A percentile compares a stretch with the other conserved stretches of the same genome.
Evolutionary conservation across 2,329 filamentous ascomycete species (phyloP).

Genomic region (Monilinia fructicola): DNA sequence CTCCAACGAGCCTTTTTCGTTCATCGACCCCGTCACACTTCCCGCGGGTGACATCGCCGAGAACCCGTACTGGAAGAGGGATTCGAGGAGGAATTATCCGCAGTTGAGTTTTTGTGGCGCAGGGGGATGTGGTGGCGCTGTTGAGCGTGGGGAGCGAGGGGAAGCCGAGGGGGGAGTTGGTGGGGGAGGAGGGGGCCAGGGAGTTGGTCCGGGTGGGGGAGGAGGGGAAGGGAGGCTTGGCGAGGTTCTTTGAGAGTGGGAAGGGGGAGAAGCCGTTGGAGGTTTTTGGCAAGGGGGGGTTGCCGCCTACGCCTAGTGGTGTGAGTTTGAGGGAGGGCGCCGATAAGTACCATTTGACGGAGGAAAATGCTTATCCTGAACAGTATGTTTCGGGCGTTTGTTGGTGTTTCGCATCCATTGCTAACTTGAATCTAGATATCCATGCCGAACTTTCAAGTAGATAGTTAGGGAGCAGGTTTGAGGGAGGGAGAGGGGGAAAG

Average conservation of each 20-base stretch:
- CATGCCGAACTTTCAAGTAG: constrained; percentile 27
- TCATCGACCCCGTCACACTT: constrained; percentile 79
- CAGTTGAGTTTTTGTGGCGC: constrained; percentile 74
- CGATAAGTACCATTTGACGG: constrained; percentile 65
- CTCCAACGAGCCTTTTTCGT: constrained; percentile 64
- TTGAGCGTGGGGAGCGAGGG: constrained; percentile 81
- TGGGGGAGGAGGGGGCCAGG: constrained; percentile 73
- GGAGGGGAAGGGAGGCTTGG: constrained; percentile 71
- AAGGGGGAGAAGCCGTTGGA: constrained; percentile 52
- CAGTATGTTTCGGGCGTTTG: constrained; percentile 53
- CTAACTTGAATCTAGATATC: constrained; percentile 18
- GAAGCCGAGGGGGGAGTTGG: constrained; percentile 76
- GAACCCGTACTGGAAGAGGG: constrained; percentile 96
- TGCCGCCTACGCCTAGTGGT: constrained; percentile 84
- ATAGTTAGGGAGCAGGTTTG: background rate
- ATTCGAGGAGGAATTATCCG: constrained; percentile 79
- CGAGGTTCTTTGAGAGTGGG: constrained; percentile 65
- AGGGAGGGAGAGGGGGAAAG: no score
- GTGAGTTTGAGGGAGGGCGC: constrained; percentile 52
- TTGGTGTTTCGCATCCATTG: background rate
- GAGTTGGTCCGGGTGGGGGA: constrained; percentile 72
- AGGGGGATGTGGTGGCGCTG: constrained; percentile 82
- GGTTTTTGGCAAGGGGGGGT: constrained; percentile 70
- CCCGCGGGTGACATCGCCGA: constrained; percentile 87
- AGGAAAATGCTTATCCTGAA: constrained; percentile 69